phyloP scores from a whole-genome alignment of 805 yeast species.

The Candida khao-thaluensis region DNA sequence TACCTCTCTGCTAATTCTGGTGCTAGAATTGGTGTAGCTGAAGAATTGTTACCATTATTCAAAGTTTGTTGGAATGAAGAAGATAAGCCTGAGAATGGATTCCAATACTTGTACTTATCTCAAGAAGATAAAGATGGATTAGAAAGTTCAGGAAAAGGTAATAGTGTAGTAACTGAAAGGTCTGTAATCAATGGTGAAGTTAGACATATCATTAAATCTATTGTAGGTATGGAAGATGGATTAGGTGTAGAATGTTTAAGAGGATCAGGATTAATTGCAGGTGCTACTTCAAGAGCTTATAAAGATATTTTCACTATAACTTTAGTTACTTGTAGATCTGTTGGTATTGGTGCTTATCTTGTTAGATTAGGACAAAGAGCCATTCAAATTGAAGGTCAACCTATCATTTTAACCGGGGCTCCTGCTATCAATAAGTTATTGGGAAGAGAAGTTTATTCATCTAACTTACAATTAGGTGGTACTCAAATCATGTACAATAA shows the following conservation, averaged over 20 bases:
- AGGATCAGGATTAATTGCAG: slow-evolving; percentile 98
- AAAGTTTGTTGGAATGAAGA: slow-evolving; percentile 92
- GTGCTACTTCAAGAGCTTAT: slow-evolving; percentile 97
- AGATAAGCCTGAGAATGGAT: slow-evolving; percentile 76
- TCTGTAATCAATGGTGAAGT: slow-evolving; percentile 82
- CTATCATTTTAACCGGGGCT: slow-evolving; percentile 97
- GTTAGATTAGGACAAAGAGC: slow-evolving; percentile 99
- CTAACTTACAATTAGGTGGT: slow-evolving; percentile 98
- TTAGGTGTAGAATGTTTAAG: slow-evolving; percentile 97
- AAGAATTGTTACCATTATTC: slow-evolving; percentile 85
- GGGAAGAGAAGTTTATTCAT: slow-evolving; percentile 96
- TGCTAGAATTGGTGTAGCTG: slow-evolving; percentile 98
- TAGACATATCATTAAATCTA: slow-evolving; percentile 75
- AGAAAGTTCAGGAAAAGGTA: slow-evolving; percentile 57
- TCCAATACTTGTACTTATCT: slow-evolving; percentile 80
- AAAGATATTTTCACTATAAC: slow-evolving; percentile 96
- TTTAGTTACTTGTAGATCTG: slow-evolving; percentile 99
- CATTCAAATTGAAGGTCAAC: slow-evolving; percentile 98
- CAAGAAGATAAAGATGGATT: slow-evolving; percentile 60
- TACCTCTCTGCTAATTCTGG: slow-evolving; percentile 98
- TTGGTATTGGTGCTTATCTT: slow-evolving; percentile 99
- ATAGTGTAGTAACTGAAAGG: slow-evolving; percentile 70
- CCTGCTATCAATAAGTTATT: slow-evolving; percentile 96
- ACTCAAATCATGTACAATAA: slow-evolving; percentile 97
- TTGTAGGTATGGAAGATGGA: slow-evolving; percentile 94